These are phyloP conservation scores for Phytopythium boreale DNA, from an alignment of 352 stramenopile species.

Conservation along the genomic window DNA sequence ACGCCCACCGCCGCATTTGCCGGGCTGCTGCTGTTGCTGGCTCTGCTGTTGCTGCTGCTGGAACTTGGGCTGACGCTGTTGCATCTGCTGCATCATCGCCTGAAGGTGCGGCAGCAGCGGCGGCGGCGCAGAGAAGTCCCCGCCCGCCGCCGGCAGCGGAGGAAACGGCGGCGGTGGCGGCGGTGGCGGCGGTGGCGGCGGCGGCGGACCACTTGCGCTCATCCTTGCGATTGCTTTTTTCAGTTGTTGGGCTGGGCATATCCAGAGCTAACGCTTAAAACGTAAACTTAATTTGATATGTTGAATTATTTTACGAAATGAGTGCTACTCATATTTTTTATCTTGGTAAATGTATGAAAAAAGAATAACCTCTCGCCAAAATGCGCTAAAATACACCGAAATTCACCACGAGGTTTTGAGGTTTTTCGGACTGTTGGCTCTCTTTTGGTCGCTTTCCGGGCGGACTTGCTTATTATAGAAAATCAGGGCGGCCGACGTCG, in stretches of 20 bases:
- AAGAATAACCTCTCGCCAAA: neutral
- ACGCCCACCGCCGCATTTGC: constrained; percentile 3
- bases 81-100: constrained; percentile 54
- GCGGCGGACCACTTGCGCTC: constrained; percentile 4
- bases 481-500: neutral
- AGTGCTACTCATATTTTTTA: neutral
- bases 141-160: constrained; percentile 2
- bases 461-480: neutral
- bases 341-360: too few relatives aligned
- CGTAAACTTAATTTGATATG: too few relatives aligned
- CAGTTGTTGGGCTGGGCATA: neutral
- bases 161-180: constrained; percentile 11
- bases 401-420: neutral
- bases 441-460: neutral
- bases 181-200: constrained; percentile 30
- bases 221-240: neutral
- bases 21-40: neutral
- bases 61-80: constrained; percentile 36
- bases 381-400: neutral
- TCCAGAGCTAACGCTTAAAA: too few relatives aligned
- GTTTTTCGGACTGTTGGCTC: constrained; percentile 4
- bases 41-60: constrained; percentile 13
- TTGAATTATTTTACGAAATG: too few relatives aligned
- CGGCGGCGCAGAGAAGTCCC: neutral
- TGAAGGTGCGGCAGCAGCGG: constrained; percentile 48